Evolutionary conservation across 1,284 basidiomycete genomes (phyloP).

Genomic region (Macrocybe sp.): DNA sequence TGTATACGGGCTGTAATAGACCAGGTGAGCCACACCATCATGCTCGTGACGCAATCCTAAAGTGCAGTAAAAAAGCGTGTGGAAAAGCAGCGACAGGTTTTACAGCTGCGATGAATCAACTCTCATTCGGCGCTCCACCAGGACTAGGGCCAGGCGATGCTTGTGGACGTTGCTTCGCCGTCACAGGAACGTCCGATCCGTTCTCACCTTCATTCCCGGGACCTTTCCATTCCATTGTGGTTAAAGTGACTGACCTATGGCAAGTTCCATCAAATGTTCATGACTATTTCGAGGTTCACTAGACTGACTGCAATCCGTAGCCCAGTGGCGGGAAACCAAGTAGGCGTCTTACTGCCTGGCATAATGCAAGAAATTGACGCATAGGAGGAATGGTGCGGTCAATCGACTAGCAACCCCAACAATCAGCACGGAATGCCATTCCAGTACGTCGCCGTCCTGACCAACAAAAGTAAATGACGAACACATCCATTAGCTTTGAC

Average conservation of each 20-base stretch:
- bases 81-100: slow-evolving; percentile 44
- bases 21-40: slow-evolving; percentile 29
- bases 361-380: not conserved
- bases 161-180: slow-evolving; percentile 52
- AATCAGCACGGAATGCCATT: slow-evolving; percentile 42
- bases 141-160: slow-evolving; percentile 52
- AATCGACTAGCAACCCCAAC: slow-evolving; percentile 33
- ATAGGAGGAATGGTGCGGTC: slow-evolving; percentile 46
- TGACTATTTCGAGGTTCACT: not conserved
- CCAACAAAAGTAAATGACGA: not conserved
- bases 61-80: slow-evolving; percentile 35
- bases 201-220: slow-evolving; percentile 46
- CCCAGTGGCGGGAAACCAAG: slow-evolving; percentile 40
- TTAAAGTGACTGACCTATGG: slow-evolving; percentile 53
- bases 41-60: not conserved
- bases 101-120: slow-evolving; percentile 53
- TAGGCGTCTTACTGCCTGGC: slow-evolving; percentile 10
- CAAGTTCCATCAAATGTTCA: slow-evolving; percentile 13
- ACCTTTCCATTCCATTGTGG: slow-evolving; percentile 50
- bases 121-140: slow-evolving; percentile 46
- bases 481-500: slow-evolving; percentile 41
- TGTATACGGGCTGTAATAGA: slow-evolving; percentile 44
- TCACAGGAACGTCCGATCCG: slow-evolving; percentile 48
- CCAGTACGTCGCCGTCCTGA: slow-evolving; percentile 34
- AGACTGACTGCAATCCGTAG: slow-evolving; percentile 11